Conservation (phyloP, 352 stramenopile genomes). For the Aphanomyces euteiches region DNA sequence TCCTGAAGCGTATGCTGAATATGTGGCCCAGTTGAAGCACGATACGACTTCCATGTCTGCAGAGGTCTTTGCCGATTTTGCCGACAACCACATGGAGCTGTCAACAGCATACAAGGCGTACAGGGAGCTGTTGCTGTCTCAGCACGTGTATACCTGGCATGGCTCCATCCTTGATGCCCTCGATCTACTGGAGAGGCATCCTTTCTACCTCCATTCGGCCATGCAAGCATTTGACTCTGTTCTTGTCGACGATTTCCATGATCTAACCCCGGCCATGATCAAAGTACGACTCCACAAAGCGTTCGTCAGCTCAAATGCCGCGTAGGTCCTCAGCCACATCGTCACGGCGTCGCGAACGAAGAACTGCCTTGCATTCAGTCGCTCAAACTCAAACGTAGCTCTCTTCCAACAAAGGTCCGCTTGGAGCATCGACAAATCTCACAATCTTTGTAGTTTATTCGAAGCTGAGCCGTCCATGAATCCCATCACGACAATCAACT, state of each 20-base stretch:
- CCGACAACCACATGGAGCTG: slow-evolving; percentile 10
- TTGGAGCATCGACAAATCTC: too few species aligned
- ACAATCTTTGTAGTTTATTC: not conserved
- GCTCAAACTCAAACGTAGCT: not conserved
- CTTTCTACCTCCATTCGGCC: slow-evolving; percentile 39
- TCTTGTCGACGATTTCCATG: slow-evolving; percentile 64
- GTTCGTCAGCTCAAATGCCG: too few species aligned
- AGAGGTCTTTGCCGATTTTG: slow-evolving; percentile 10
- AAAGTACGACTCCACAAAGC: slow-evolving; percentile 29
- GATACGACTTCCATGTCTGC: not conserved
- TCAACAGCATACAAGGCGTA: slow-evolving; percentile 47
- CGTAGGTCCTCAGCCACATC: slow-evolving; percentile 24
- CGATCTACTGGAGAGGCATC: slow-evolving; percentile 29
- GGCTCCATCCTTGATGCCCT: slow-evolving; percentile 57
- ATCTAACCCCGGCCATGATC: slow-evolving; percentile 64
- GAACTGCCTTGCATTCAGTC: slow-evolving; percentile 8
- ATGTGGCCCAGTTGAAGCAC: slow-evolving; percentile 9
- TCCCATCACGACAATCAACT: too few species aligned
- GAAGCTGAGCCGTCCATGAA: slow-evolving; percentile 9
- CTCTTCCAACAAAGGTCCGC: not conserved
- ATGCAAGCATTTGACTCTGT: slow-evolving; percentile 55
- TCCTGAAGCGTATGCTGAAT: slow-evolving; percentile 41
- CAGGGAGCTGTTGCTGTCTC: slow-evolving; percentile 45
- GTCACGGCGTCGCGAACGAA: not conserved
- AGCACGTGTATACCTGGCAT: slow-evolving; percentile 64